phyloP scores from a whole-genome alignment of 495 filamentous ascomycete species.

The Talaromyces ruber region DNA sequence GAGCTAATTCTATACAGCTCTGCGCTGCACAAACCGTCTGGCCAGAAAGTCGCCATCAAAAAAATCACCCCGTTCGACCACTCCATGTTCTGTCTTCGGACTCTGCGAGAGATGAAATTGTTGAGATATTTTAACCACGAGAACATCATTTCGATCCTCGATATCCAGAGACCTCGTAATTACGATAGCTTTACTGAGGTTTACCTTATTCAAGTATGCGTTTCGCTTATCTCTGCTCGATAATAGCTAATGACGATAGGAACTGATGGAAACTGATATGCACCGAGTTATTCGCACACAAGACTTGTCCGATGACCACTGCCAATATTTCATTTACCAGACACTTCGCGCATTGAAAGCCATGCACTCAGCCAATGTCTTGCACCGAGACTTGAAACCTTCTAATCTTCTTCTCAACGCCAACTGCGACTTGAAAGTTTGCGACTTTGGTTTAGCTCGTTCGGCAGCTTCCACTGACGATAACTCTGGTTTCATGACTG shows the following conservation, averaged over 20 bases:
- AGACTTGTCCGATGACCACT: slow-evolving; percentile 96
- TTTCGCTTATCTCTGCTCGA: background rate
- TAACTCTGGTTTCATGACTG: slow-evolving; percentile 99
- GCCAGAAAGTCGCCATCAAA: slow-evolving; percentile 99
- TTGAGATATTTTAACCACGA: slow-evolving; percentile 99
- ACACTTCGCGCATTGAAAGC: slow-evolving; percentile 96
- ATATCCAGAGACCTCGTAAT: slow-evolving; percentile 95
- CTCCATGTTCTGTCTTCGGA: slow-evolving; percentile 97
- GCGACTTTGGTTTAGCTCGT: slow-evolving; percentile 93
- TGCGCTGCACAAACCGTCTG: slow-evolving; percentile 94
- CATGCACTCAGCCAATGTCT: slow-evolving; percentile 98
- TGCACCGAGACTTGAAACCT: slow-evolving; percentile 95
- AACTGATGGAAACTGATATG: slow-evolving; percentile 99
- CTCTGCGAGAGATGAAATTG: slow-evolving; percentile 98
- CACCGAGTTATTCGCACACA: slow-evolving; percentile 98
- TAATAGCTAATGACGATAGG: slow-evolving; percentile 39
- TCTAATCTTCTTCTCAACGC: slow-evolving; percentile 96
- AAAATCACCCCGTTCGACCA: slow-evolving; percentile 99
- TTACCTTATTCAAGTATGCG: slow-evolving; percentile 86
- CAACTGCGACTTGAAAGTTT: slow-evolving; percentile 98
- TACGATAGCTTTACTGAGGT: slow-evolving; percentile 97
- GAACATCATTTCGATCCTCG: slow-evolving; percentile 98
- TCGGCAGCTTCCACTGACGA: slow-evolving; percentile 92
- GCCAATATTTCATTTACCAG: slow-evolving; percentile 99
- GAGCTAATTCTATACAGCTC: slow-evolving; percentile 50